Evolutionary conservation across 75 land plant genomes (phyloP), one percentile per base, ranked within the genome.

Genomic region (Sequoiadendron giganteum): DNA sequence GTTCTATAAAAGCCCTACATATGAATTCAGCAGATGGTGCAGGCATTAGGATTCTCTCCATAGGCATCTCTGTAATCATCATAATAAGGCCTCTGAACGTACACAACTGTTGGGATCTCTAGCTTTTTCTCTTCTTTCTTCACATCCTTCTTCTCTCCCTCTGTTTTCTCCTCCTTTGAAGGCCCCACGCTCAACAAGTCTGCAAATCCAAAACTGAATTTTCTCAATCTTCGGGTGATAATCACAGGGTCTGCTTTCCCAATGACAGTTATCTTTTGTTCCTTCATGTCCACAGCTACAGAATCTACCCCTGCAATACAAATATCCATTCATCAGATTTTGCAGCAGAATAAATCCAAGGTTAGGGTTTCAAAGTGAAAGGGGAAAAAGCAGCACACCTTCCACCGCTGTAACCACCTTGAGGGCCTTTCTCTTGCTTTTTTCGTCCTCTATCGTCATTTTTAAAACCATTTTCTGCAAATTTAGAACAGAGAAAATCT

Each of bases 241-340:
- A 55, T 48, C 1, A 93, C 90, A 1, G 95, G 95, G 43, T 94
- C 94, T 25, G 89, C 95, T 1, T 81, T 70, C 10, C 95, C 95
- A 0, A 93, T 87, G 77, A 94, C 91, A 14, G 92, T 94, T 21
- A 94, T 75, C 61, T 91, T 92, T 78, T 73, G 85, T 61, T 87
- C 94, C 43, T 93, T 94, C 89, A 93, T 90, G 7, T 45, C 48
- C 8, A 45, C 48, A 45, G 7, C 8, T 0, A 45, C 7, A 45
- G 48, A 45, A 5, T 45, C 48, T 7, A 45, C 48, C 48, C 48
- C 48, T 45, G 7, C 0, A 45, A 45, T 7, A 7, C 48, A 45
- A 45, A 45, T 45, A 6, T 45, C 5, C 48, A 45, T 45, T 45
- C 48, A 45, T 45, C 48, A 45, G 87, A 92, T 94, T 87, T 91